Base-by-base conservation (phyloP, 352 stramenopile genomes). In the Globisporangium nagaii region DNA sequence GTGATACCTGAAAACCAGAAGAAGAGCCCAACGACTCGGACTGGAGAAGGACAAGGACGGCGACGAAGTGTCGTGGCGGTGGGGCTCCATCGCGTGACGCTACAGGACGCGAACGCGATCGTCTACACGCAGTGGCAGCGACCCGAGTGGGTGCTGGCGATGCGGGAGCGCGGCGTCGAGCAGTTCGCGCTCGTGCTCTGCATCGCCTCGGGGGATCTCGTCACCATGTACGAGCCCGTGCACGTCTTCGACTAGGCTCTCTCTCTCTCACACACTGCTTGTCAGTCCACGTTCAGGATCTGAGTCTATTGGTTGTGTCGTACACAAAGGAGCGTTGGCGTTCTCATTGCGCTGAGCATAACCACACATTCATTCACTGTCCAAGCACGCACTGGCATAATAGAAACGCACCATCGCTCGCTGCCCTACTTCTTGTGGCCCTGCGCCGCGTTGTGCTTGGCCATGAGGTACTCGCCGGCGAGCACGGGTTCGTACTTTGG, bases 401-500 rank as follows among this genome's bases (percentile, higher is more conserved):
- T n/a, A n/a, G n/a, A n/a, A n/a, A 46, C 12, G 4, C n/a, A 19
- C 11, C 24, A 46, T 56, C 49, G 7, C 37, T 27, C 35, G n/a
- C n/a, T n/a, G n/a, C n/a, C n/a, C 44, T 48, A 61, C 28, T 58
- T 46, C 27, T 53, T 58, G 22, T 49, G 48, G 7, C 70, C 68
- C 47, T 75, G 70, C 1, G 70, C 68, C 17, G 76, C 71, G 20
- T 44, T 60, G 58, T 88, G 78, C 25, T 86, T 87, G 28, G 59
- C 58, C 69, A 88, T 75, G 1, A 89, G 65, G 53, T 84, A 79
- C 30, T 96, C 84, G 43, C 75, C 47, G 60, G 87, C 52, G 55
- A 76, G 56, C n/a, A 96, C 84, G 8, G 80, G 68, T n/a, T 68
- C 63, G 52, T 96, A 93, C 58, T 93, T 95, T 3, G 78, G 54